Conservation (phyloP, 2,329 filamentous ascomycete species). For the Alternaria viburni region DNA sequence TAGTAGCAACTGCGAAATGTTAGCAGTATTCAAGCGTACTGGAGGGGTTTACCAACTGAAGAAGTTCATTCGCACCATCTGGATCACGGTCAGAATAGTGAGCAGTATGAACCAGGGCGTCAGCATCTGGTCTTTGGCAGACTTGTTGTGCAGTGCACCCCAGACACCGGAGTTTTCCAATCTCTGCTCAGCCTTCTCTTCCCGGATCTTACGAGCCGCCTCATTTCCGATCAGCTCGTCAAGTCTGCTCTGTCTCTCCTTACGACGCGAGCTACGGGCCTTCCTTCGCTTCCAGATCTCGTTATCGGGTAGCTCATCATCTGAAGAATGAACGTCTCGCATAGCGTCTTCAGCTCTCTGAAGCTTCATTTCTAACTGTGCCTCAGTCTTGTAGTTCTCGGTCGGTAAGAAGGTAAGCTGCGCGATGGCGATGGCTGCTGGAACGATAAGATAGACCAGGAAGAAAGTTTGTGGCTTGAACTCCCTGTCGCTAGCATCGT, state of each 20-base stretch:
- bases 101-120: conserved; percentile 86
- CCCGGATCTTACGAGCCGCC: conserved; percentile 66
- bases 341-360: conserved; percentile 37
- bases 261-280: conserved; percentile 51
- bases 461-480: conserved; percentile 75
- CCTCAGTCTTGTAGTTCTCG: conserved; percentile 76
- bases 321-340: conserved; percentile 59
- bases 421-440: conserved; percentile 67
- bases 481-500: conserved; percentile 62
- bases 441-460: conserved; percentile 73
- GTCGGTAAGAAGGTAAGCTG: conserved; percentile 76
- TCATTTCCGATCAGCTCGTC: conserved; percentile 73
- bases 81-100: conserved; percentile 73
- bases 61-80: conserved; percentile 76
- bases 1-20: conserved; percentile 49
- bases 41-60: conserved; percentile 57
- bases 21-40: background rate
- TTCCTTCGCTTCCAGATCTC: conserved; percentile 53
- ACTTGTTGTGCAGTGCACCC: conserved; percentile 79
- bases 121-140: conserved; percentile 73
- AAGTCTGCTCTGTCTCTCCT: conserved; percentile 70
- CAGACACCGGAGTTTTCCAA: conserved; percentile 77
- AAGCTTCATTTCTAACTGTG: conserved; percentile 46
- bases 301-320: conserved; percentile 60
- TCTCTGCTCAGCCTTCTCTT: conserved; percentile 68